Base-by-base conservation (phyloP, 495 filamentous ascomycete species). In the Astrocystis sublimbata region DNA sequence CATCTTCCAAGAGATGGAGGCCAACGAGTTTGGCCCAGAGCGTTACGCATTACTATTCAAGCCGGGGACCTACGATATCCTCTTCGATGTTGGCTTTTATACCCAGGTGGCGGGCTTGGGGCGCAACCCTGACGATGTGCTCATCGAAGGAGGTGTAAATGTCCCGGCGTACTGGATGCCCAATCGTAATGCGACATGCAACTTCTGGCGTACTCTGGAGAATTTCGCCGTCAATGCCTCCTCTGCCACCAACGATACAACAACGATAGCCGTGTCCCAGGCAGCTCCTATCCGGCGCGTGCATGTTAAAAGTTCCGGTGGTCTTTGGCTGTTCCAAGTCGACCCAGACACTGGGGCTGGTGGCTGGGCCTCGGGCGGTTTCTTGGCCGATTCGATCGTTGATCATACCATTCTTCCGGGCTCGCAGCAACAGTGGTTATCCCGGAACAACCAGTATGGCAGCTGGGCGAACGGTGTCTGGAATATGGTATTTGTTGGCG, bases 131-230 rank as follows among this genome's bases (percentile, higher is more conserved):
- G 70, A 71, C 41, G 70, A 73, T 12, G 68, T 71, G 15, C 56
- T 69, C 5, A 71, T 73, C 12, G 64, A 70, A 5, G 70, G 70
- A 6, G 70, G 70, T 28, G 66, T 57, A 10, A 73, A 73, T 30
- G 70, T 73, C 7, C 70, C 70, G 3, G 70, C 70, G 9, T 69
- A 73, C 46, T 73, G 70, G 70, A 71, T 73, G 70, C 68, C 70
- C 8, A 64, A 71, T 41, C 68, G 70, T 15, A 73, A 73, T 42
- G 70, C 70, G 2, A 73, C 70, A 1, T 71, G 70, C 31, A 73
- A 73, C 50, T 73, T 73, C 54, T 73, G 70, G 70, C 55, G 70
- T 10, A 56, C 68, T 24, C 70, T 68, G 31, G 70, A 73, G 64
- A 73, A 73, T 49, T 73, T 73, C 23, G 65, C 68, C 12, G 55